Percentiles rank a stretch among this genome's conserved stretches.
Evolutionary conservation across 148 eudicot genomes (phyloP).

Genomic region (Suaeda aralocaspica): DNA sequence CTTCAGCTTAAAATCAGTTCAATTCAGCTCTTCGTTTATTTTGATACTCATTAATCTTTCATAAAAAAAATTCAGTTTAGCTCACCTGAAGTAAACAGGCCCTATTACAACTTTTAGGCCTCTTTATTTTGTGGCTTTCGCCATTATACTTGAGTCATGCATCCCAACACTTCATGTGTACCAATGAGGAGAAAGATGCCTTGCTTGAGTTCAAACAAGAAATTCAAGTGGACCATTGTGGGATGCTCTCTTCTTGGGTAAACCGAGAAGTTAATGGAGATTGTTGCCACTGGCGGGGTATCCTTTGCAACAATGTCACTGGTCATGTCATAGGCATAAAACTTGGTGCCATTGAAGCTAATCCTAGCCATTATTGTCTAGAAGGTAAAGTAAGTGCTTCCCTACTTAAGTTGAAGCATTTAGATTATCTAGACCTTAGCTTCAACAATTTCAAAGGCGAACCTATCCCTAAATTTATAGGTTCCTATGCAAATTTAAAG

Average conservation of each 20-base stretch:
- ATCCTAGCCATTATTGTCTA: neutral
- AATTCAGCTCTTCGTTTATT: too few relatives aligned
- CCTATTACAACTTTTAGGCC: neutral
- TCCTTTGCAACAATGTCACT: slow-evolving; percentile 15
- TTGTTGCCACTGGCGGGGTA: slow-evolving; percentile 21
- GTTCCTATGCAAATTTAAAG: slow-evolving; percentile 10
- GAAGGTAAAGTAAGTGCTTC: slow-evolving; percentile 9
- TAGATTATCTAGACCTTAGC: slow-evolving; percentile 15
- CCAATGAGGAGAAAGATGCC: neutral
- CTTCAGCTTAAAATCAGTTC: too few relatives aligned
- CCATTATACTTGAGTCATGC: neutral
- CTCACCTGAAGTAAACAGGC: too few relatives aligned
- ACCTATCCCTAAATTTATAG: slow-evolving; percentile 9
- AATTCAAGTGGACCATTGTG: slow-evolving; percentile 9
- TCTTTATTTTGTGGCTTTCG: neutral
- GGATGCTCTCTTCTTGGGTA: slow-evolving; percentile 15
- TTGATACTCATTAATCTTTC: too few relatives aligned
- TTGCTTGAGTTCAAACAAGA: neutral
- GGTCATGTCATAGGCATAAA: slow-evolving; percentile 16
- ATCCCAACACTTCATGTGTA: neutral
- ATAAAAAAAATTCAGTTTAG: too few relatives aligned
- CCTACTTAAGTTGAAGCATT: slow-evolving; percentile 16
- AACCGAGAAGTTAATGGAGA: neutral
- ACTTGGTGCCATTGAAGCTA: neutral
- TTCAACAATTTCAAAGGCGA: slow-evolving; percentile 4